Evolutionary conservation across 192 early-diverging fungal species (phyloP).

Genomic region (Mortierella antarctica): DNA sequence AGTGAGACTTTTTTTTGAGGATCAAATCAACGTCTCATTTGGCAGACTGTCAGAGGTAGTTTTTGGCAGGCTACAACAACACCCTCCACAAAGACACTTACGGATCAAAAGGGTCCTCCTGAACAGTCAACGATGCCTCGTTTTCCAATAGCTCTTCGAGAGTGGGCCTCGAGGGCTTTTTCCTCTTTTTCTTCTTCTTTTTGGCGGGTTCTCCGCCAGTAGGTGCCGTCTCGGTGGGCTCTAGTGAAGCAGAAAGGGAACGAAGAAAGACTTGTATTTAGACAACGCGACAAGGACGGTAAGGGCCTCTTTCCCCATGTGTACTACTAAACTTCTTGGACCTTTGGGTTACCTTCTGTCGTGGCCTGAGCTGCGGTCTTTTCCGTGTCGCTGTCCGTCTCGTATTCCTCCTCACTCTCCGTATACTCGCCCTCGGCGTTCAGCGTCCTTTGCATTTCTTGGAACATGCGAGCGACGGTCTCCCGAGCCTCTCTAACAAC

Average conservation of each 20-base stretch:
- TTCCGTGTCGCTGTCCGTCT: slow-evolving; percentile 8
- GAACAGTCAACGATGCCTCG: slow-evolving; percentile 15
- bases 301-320: too few relatives aligned
- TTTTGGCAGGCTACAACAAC: not conserved
- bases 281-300: not conserved
- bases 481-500: slow-evolving; percentile 30
- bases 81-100: slow-evolving; percentile 25
- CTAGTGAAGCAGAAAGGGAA: too few relatives aligned
- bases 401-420: slow-evolving; percentile 21
- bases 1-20: too few relatives aligned
- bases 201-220: not conserved
- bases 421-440: slow-evolving; percentile 27
- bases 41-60: not conserved
- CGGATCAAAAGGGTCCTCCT: slow-evolving; percentile 58
- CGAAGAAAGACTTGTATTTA: too few relatives aligned
- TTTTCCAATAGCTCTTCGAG: slow-evolving; percentile 52
- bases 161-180: slow-evolving; percentile 56
- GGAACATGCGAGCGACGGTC: slow-evolving; percentile 29
- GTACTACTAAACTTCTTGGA: too few relatives aligned
- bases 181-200: slow-evolving; percentile 59
- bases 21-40: too few relatives aligned
- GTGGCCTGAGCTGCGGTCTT: not conserved
- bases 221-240: too few relatives aligned
- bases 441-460: slow-evolving; percentile 31
- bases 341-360: not conserved